phyloP scores from a whole-genome alignment of 1,284 basidiomycete species.

The Pisolithus thermaeus region DNA sequence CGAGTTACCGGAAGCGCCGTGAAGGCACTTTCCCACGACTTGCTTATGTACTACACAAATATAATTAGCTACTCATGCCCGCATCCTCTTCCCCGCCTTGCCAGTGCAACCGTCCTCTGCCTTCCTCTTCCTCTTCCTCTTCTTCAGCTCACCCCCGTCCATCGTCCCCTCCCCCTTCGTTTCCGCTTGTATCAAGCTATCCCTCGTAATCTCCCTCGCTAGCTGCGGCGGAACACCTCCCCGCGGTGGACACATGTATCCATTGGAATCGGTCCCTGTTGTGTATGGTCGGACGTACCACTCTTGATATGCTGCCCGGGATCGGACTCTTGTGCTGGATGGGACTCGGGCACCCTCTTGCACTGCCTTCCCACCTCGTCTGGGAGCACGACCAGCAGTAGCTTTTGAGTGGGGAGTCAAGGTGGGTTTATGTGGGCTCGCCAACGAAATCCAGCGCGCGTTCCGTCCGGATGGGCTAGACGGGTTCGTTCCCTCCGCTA shows the following conservation, averaged over 20 bases:
- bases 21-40: neutral
- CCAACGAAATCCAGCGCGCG: too few species aligned
- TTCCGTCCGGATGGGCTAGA: too few species aligned
- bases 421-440: too few species aligned
- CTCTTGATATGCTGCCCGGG: neutral
- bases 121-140: slow-evolving; percentile 2
- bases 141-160: slow-evolving; percentile 11
- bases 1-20: too few species aligned
- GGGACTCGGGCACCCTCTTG: too few species aligned
- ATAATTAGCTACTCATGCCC: neutral
- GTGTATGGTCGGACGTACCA: neutral
- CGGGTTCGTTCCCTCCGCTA: too few species aligned
- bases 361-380: too few species aligned
- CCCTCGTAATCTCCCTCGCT: slow-evolving; percentile 26
- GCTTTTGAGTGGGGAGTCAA: too few species aligned
- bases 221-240: slow-evolving; percentile 27
- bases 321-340: neutral
- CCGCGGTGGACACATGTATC: slow-evolving; percentile 17
- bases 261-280: neutral
- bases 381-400: too few species aligned
- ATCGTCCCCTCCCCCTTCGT: slow-evolving; percentile 12
- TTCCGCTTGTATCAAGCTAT: slow-evolving; percentile 15
- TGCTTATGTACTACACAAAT: neutral
- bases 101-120: slow-evolving; percentile 27
- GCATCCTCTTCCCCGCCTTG: slow-evolving; percentile 4